These are phyloP conservation scores for Babesia bovis DNA, from an alignment of 169 alveolate genomes.

Conservation along the genomic window DNA sequence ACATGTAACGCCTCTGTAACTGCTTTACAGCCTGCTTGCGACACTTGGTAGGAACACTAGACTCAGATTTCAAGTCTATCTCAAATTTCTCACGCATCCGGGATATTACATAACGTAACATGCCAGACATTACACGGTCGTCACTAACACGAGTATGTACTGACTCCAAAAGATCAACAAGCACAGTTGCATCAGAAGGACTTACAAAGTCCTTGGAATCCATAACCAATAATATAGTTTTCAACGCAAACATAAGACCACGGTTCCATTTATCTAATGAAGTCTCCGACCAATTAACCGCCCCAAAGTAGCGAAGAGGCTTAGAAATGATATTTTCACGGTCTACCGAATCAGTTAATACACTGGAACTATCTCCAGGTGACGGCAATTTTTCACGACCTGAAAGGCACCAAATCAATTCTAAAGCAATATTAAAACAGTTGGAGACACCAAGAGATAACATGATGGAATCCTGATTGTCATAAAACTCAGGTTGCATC, in stretches of 20 bases:
- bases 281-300: conserved; percentile 1
- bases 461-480: conserved; percentile 12
- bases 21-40: conserved; percentile 13
- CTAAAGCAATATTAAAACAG: not conserved
- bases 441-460: not conserved
- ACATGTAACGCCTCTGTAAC: conserved; percentile 29
- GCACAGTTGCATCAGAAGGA: not conserved
- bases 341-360: not conserved
- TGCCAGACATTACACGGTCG: conserved; percentile 1
- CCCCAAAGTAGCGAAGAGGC: not conserved
- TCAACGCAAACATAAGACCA: conserved; percentile 22
- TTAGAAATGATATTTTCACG: not conserved
- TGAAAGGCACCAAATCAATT: conserved; percentile 2
- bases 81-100: conserved; percentile 6
- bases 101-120: not conserved
- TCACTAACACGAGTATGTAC: conserved; percentile 1
- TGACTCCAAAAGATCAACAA: conserved; percentile 8
- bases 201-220: not conserved
- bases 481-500: conserved; percentile 15
- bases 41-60: not conserved
- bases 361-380: not conserved
- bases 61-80: not conserved
- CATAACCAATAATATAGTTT: conserved; percentile 9
- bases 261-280: conserved; percentile 26
- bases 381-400: not conserved